Evolutionary conservation across 257 asterid species (phyloP), one percentile per base, ranked within the genome.

Genomic region (Leonotis leonurus): DNA sequence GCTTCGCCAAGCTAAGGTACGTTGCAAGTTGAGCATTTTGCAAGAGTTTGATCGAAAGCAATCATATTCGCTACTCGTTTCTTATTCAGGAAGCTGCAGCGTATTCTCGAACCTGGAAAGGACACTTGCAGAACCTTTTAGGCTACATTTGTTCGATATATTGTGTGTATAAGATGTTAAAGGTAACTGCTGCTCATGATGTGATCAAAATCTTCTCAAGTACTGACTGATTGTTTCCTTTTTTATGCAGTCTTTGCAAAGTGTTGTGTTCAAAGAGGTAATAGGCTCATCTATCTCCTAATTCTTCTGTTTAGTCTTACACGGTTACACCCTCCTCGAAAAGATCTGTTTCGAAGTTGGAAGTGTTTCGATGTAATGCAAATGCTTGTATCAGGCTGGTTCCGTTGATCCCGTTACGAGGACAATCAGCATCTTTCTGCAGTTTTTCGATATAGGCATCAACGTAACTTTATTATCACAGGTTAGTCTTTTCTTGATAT

Each of bases 1-100:
- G 88, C 97, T 93, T 71, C 99, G 97, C 65, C 99, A 93, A 80
- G 99, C 99, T 71, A 93, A 93, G 97, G 99, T 93, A 51, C 55
- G 60, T 65, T 50, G 67, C 65, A 60, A 68, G 54, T 49, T 57
- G 18, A 37, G 32, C 11, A 53, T 61, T 61, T 50, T 64, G 45
- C 14, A 6, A 27, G 53, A 52, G 17, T 41, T 22, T 45, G 39
- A 27, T 62, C 37, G 59, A 52, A 39, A 55, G 48, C 30, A 17
- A 41, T 22, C 52, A 14, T 43, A 16, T 43, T 45, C 59, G 54
- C 39, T n/a, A 41, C 43, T 10, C 39, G 24, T 66, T 52, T 67
- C 60, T 65, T 37, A 45, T 72, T 40, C 90, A 93, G 99, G 97
- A 93, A 80, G 99, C 99, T 77, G 99, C 99, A 67, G 92, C 96